Conservation (phyloP, 202 grass and related monocot genomes). For the Elaeis oleifera region DNA sequence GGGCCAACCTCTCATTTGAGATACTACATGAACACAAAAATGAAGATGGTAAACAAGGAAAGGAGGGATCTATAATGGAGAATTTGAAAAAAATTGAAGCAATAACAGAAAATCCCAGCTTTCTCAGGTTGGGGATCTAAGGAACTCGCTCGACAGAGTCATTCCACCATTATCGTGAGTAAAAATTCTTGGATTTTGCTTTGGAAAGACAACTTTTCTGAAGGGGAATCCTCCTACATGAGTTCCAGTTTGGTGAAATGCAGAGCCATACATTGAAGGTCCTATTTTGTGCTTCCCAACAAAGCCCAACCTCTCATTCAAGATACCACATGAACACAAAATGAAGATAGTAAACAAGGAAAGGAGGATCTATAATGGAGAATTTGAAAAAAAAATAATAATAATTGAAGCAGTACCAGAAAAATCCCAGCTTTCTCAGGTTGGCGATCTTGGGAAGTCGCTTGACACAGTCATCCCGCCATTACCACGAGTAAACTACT, state of each 20-base stretch:
- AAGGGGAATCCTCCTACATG: neutral
- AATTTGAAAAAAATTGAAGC: neutral
- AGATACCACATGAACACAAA: neutral
- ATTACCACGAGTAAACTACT: neutral
- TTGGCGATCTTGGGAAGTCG: constrained; percentile 3
- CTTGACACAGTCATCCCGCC: neutral
- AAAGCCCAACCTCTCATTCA: neutral
- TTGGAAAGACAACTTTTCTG: neutral
- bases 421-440: constrained; percentile 11
- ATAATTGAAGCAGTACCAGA: neutral
- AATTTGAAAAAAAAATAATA: neutral
- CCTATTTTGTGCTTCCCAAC: neutral
- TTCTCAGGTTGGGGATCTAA: constrained; percentile 12
- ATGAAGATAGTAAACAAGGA: neutral
- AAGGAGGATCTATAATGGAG: neutral
- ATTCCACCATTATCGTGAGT: neutral
- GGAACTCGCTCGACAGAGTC: neutral
- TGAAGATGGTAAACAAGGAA: neutral
- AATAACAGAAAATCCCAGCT: constrained; percentile 1
- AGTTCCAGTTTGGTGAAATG: constrained; percentile 12
- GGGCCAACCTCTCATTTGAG: neutral
- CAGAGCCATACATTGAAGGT: neutral
- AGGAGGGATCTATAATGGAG: neutral
- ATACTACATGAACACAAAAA: neutral
- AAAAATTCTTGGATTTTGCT: neutral